phyloP scores from a whole-genome alignment of 306 rosid genomes.

The Cucurbita ficifolia region DNA sequence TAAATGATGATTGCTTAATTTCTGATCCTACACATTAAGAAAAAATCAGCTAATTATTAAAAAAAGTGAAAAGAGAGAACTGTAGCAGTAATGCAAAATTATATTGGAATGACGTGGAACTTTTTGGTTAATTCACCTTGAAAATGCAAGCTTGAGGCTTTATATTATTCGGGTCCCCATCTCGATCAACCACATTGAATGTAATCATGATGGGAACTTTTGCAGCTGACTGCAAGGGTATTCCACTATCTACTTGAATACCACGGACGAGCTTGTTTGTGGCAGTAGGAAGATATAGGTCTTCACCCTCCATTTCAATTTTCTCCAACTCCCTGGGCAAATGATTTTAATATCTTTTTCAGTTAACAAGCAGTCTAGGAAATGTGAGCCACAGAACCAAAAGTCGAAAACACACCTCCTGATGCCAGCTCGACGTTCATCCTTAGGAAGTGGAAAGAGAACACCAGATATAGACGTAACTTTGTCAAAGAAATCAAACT shows the following conservation, averaged over 20 bases:
- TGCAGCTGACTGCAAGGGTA: constrained; percentile 95
- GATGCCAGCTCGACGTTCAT: constrained; percentile 87
- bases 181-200: constrained; percentile 69
- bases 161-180: constrained; percentile 50
- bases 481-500: constrained; percentile 94
- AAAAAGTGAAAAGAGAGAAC: neutral
- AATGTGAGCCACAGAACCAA: neutral
- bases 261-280: constrained; percentile 75
- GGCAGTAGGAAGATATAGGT: constrained; percentile 88
- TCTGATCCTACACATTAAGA: neutral
- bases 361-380: neutral
- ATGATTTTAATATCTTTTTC: constrained; percentile 2
- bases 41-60: neutral
- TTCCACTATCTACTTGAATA: constrained; percentile 85
- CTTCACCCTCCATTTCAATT: constrained; percentile 76
- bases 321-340: constrained; percentile 79
- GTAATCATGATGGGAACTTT: constrained; percentile 97
- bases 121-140: constrained; percentile 40
- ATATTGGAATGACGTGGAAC: neutral
- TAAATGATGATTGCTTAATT: neutral
- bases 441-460: constrained; percentile 74
- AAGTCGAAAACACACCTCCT: constrained; percentile 32
- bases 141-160: constrained; percentile 96
- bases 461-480: constrained; percentile 93
- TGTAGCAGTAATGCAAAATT: neutral